Evolutionary conservation across 2,329 filamentous ascomycete genomes (phyloP).

Genomic region (Cercospora sojina): DNA sequence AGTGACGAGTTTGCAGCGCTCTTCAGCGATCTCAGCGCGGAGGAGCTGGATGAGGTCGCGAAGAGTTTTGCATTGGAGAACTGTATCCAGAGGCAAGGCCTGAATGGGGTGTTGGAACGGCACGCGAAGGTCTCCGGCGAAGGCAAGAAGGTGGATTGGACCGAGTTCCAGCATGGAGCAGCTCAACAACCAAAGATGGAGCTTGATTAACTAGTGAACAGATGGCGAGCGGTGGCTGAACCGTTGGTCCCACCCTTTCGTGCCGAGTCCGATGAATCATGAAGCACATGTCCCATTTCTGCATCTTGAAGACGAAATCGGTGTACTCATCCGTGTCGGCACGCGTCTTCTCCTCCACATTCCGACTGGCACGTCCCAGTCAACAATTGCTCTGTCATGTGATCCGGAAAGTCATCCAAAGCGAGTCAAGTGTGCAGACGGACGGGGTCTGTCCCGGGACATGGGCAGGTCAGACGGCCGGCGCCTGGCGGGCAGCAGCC

Average conservation of each 20-base stretch:
- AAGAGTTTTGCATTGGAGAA: constrained; percentile 56
- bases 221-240: not conserved
- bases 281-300: not conserved
- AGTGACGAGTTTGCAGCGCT: constrained; percentile 57
- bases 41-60: constrained; percentile 57
- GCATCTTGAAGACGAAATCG: not conserved
- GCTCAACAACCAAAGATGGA: constrained; percentile 5
- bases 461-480: not conserved
- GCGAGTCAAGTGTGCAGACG: constrained; percentile 4
- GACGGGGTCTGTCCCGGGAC: not conserved
- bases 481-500: constrained; percentile 1
- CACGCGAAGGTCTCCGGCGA: constrained; percentile 30
- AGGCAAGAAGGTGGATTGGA: not conserved
- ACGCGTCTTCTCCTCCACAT: constrained; percentile 6
- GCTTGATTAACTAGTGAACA: constrained; percentile 8
- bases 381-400: not conserved
- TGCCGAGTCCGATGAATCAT: not conserved
- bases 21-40: constrained; percentile 53
- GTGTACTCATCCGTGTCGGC: not conserved
- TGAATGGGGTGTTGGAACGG: constrained; percentile 57
- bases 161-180: constrained; percentile 3
- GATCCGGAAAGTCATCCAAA: not conserved
- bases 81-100: constrained; percentile 52
- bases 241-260: not conserved
- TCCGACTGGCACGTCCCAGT: not conserved